Base-by-base conservation (phyloP, 148 eudicot genomes). In the Camellia granthamiana region DNA sequence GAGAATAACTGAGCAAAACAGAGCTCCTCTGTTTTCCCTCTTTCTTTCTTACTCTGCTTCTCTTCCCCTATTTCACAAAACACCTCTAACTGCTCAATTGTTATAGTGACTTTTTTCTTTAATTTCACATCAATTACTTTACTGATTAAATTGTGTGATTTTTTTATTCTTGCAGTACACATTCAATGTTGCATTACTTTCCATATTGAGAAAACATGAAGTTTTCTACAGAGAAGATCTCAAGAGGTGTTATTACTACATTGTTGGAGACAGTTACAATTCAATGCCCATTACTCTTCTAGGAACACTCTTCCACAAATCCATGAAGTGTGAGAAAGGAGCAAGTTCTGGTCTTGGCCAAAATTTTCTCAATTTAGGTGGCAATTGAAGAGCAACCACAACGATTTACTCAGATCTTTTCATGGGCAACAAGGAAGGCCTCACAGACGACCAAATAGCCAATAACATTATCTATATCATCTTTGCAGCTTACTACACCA, bases 211-310 rank as follows among this genome's bases (percentile, higher is more conserved):
- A 44, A 88, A 88, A 47, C 97, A 95, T 70, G 98, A 91, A 38
- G 78, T 85, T 51, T 81, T 78, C 16, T 90, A 93, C 87, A 88
- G 92, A 76, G 98, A 93, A 63, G 94, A 95, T 76, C 86, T 95
- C 42, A 95, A 93, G 84, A 85, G 88, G 64, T 95, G 97, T 75
- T 95, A 30, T 30, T 30, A 95, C 79, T 87, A 93, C 88, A 74
- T 83, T 70, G 81, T 95, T 23, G 97, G 93, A 52, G 91, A 88
- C 72, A 97, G 98, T 23, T 95, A 95, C 89, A 95, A 93, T 74
- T 95, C 98, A 21, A 91, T 95, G 94, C 92, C 97, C 0, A 89
- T 95, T 23, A 95, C 93, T 72, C 84, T 93, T 10, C 98, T 97
- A 0, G 97, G 97, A 49, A 95, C 98, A 18, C 90, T 91, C 3